These are phyloP conservation scores for Metschnikowia picachoensis DNA, from an alignment of 805 yeast genomes.

Conservation along the genomic window DNA sequence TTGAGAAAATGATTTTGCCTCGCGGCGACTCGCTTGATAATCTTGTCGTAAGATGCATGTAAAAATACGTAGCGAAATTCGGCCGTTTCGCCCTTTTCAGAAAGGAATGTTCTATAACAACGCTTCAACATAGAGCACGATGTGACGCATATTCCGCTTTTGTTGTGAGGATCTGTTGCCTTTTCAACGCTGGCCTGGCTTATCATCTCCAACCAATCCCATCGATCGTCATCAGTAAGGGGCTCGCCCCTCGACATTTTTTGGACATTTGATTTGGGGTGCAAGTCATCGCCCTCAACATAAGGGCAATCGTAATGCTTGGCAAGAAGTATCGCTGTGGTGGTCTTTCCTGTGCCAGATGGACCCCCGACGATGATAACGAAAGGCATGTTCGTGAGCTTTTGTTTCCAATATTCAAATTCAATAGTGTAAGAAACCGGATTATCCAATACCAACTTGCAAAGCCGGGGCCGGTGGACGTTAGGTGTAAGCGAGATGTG, in stretches of 20 bases:
- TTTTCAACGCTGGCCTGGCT: constrained; percentile 36
- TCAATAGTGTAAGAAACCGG: no score
- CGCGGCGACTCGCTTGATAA: constrained; percentile 55
- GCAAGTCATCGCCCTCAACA: constrained; percentile 83
- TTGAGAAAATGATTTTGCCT: constrained; percentile 86
- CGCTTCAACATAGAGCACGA: constrained; percentile 85
- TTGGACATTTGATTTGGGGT: constrained; percentile 63
- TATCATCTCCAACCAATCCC: constrained; percentile 77
- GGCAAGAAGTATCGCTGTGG: constrained; percentile 58
- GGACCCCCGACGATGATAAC: constrained; percentile 85
- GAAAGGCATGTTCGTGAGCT: constrained; percentile 10
- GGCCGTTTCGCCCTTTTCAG: constrained; percentile 30
- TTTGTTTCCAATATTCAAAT: no score
- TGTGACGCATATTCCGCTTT: constrained; percentile 44
- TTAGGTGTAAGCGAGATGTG: no score
- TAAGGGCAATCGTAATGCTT: constrained; percentile 47
- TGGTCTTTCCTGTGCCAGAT: constrained; percentile 92
- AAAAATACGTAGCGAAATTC: constrained; percentile 62
- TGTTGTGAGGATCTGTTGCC: constrained; percentile 26
- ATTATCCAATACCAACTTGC: no score
- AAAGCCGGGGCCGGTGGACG: no score
- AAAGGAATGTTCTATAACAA: constrained; percentile 63
- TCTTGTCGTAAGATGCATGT: constrained; percentile 57
- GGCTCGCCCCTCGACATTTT: constrained; percentile 86
- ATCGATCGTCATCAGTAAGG: constrained; percentile 82